Conservation (phyloP, 805 yeast species). For the Metschnikowia noctiluminum region DNA sequence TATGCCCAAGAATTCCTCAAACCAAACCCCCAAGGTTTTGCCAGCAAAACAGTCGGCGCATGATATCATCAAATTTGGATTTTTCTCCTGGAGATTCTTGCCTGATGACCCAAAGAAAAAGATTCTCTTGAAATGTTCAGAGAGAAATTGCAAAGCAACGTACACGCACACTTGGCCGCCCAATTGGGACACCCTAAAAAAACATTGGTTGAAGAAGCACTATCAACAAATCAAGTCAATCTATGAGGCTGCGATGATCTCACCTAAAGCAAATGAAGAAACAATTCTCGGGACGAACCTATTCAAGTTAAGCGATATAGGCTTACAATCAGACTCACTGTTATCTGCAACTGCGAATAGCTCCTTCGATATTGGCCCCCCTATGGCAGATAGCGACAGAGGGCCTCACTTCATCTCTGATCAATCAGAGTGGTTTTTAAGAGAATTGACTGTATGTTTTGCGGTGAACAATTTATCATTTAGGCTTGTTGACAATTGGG, state of each 20-base stretch:
- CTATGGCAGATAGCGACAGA: background rate
- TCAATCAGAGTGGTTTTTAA: background rate
- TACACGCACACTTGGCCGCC: background rate
- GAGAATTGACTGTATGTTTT: background rate
- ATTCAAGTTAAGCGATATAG: background rate
- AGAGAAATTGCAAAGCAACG: background rate
- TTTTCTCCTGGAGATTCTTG: background rate
- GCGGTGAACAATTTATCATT: background rate
- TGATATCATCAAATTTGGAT: background rate
- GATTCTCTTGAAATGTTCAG: background rate
- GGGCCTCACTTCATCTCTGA: background rate
- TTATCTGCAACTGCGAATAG: background rate
- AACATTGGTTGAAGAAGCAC: background rate
- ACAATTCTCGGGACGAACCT: background rate
- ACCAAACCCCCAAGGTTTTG: background rate
- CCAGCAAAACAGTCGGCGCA: background rate
- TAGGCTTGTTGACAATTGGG: background rate
- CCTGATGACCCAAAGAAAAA: background rate
- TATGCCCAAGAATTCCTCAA: background rate
- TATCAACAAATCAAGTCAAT: background rate
- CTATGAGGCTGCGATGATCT: background rate
- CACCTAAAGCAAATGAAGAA: background rate
- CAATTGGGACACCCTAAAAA: background rate
- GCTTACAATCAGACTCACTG: background rate
- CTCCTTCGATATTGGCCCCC: background rate